Base-by-base conservation (phyloP, 352 stramenopile species). In the Pythium dissimile region DNA sequence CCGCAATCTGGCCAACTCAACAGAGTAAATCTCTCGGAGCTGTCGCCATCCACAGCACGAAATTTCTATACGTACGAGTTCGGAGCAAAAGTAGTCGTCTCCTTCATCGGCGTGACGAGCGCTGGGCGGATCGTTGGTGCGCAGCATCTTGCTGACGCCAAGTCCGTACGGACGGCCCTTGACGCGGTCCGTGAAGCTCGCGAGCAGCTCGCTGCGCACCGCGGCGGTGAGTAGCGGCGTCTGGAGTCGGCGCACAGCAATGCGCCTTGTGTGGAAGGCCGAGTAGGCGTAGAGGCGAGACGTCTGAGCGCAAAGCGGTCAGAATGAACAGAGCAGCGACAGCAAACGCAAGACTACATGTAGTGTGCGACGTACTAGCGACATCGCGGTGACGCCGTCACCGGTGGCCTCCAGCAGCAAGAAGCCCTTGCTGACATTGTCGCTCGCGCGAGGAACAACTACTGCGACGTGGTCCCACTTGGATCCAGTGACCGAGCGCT, bases 401-500 rank as follows among this genome's bases (percentile, higher is more conserved):
- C 79, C 75, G 8, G 79, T 89, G 15, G 76, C 79, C 31, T 89
- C 79, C 0, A 89, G 58, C 5, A 89, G 63, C 30, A 80, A 54
- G n/a, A 82, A 69, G 1, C 57, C 57, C 32, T 64, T 64, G 32
- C 21, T 52, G 16, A 55, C 58, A 21, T 54, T 18, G 10, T 62
- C 51, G 24, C 63, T 69, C 5, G 35, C 20, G 4, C 45, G 52
- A 2, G 53, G 54, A 18, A 87, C 71, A 28, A 89, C 71, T 5
- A 89, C 42, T 0, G 62, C 79, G 9, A 87, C 69, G 43, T 89
- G 79, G 31, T 89, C 79, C 79, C 79, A 89, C 64, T 89, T 72
- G 0, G 79, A 76, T 15, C 74, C 65, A 7, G 79, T 88, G 12
- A 54, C 24, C 2, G 72, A 77, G 67, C 79, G 66, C 55, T 87